phyloP scores from a whole-genome alignment of 225 moss, liverwort and hornwort genomes.

The Marchantia polymorpha region DNA sequence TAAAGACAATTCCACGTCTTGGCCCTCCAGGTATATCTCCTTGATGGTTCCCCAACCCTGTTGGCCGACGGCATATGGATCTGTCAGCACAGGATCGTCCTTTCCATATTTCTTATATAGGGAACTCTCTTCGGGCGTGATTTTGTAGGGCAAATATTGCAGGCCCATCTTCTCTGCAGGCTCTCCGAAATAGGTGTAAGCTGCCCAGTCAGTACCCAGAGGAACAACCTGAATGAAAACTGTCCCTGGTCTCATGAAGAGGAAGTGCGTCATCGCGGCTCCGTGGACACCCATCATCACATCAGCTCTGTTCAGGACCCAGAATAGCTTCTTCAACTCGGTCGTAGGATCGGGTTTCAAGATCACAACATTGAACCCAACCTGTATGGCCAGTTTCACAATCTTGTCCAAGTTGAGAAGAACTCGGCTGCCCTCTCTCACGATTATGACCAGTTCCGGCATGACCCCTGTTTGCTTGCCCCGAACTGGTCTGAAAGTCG shows the following conservation, averaged over 20 bases:
- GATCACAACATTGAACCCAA: conserved; percentile 60
- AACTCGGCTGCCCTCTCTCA: conserved; percentile 48
- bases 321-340: conserved; percentile 66
- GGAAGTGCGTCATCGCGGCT: conserved; percentile 86
- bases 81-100: conserved; percentile 57
- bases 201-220: conserved; percentile 85
- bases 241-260: conserved; percentile 81
- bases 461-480: background rate
- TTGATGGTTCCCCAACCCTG: conserved; percentile 74
- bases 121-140: conserved; percentile 60
- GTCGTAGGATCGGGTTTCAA: conserved; percentile 50
- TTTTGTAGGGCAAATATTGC: conserved; percentile 66
- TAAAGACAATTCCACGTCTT: conserved; percentile 55
- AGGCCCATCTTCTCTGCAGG: conserved; percentile 71
- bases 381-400: conserved; percentile 32
- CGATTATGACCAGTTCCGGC: conserved; percentile 61
- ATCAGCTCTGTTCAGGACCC: conserved; percentile 63
- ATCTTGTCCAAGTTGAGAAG: conserved; percentile 62
- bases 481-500: background rate
- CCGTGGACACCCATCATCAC: conserved; percentile 95
- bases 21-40: conserved; percentile 62
- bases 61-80: conserved; percentile 52
- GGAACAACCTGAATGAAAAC: conserved; percentile 87
- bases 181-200: conserved; percentile 68
- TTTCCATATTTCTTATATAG: conserved; percentile 53